These are phyloP conservation scores for Periconia macrospinosa DNA, from an alignment of 2,329 filamentous ascomycete species.

Conservation along the genomic window DNA sequence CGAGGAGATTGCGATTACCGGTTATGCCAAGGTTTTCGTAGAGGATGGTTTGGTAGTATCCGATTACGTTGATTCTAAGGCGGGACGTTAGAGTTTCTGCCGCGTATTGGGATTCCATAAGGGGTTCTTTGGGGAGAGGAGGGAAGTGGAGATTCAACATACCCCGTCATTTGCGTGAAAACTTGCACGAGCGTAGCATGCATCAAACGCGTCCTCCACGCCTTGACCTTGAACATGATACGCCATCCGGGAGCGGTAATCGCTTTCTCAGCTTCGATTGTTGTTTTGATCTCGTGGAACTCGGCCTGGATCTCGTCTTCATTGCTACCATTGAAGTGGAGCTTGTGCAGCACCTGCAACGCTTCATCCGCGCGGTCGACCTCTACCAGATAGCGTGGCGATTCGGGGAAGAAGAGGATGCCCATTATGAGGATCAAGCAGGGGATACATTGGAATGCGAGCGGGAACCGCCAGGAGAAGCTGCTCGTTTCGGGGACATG, in stretches of 20 bases:
- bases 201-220: constrained; percentile 64
- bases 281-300: constrained; percentile 62
- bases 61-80: constrained; percentile 58
- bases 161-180: constrained; percentile 67
- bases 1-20: constrained; percentile 56
- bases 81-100: neutral
- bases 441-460: constrained; percentile 51
- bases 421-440: constrained; percentile 47
- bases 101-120: neutral
- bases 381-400: constrained; percentile 40
- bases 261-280: constrained; percentile 62
- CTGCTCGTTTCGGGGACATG: constrained; percentile 40
- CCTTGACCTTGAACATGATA: constrained; percentile 60
- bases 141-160: constrained; percentile 8
- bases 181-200: constrained; percentile 65
- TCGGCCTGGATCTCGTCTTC: constrained; percentile 63
- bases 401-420: constrained; percentile 47
- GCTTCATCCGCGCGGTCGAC: constrained; percentile 62
- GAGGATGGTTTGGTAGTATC: constrained; percentile 64
- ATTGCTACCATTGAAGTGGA: constrained; percentile 58
- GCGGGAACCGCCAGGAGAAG: constrained; percentile 48
- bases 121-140: constrained; percentile 5
- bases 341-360: constrained; percentile 44
- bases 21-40: constrained; percentile 61
- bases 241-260: constrained; percentile 57